Base-by-base conservation (phyloP, 257 asterid genomes). In the Solanum piurae region DNA sequence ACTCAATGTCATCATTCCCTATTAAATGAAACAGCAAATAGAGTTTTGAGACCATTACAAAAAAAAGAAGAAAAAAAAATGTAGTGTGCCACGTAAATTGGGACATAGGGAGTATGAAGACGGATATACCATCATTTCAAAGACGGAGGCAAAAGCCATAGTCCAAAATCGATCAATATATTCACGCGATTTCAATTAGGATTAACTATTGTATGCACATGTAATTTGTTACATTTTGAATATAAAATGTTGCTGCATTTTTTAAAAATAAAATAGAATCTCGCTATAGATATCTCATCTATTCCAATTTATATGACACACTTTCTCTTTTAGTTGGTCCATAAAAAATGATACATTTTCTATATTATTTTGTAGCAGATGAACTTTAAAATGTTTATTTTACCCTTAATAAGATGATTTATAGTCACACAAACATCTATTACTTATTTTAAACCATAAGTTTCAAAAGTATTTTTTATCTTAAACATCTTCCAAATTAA, bases 1-100 rank as follows among this genome's bases (percentile, higher is more conserved):
- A 91, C 91, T 95, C 86, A 97, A 29, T 31, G 91, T 92, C 91
- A 93, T 2, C 99, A 97, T 94, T 20, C 98, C 99, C 98, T 12
- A 12, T 44, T 16, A 44, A 44, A 44, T 44, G 14, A 44, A 44
- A 44, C 52, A 44, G 12, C 52, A 44, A 12, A 12, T 44, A 44
- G 6, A 44, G 52, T 44, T 52, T 55, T 83, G 31, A 55, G 6
- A 18, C n/a, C 25, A 20, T 44, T 7, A 46, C 0, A 29, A 9
- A 49, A 80, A 42, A 80, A 9, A 14, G 10, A 80, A 80, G 6
- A 46, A 60, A 7, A 29, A 1, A 29, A 29, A 29, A 29, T 29
- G 31, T 29, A 29, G 31, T 29, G 31, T 29, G 31, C 5, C 29
- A 60, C 27, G 3, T 60, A 60, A 60, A 60, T 60, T 60, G 29